A percentile compares a stretch with the other conserved stretches of the same genome.
phyloP scores from a whole-genome alignment of 306 rosid species.

The Quercus wislizeni region DNA sequence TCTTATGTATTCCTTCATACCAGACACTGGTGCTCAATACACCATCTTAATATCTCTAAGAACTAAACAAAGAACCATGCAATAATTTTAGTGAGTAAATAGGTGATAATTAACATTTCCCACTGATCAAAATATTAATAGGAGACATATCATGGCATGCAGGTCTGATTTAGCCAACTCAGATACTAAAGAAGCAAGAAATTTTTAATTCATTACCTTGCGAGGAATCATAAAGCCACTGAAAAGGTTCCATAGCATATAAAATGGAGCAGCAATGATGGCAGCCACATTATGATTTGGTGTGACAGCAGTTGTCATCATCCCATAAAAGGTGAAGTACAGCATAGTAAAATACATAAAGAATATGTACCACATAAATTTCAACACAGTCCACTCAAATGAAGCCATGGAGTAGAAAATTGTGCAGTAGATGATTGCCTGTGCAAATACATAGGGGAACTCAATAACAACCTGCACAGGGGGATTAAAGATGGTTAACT shows the following conservation, averaged over 20 bases:
- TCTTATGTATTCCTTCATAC: not conserved
- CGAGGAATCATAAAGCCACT: slow-evolving; percentile 99
- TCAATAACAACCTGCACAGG: slow-evolving; percentile 78
- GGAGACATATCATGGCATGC: not conserved
- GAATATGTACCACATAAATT: slow-evolving; percentile 87
- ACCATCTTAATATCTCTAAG: not conserved
- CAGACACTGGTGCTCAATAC: not conserved
- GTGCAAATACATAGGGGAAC: slow-evolving; percentile 92
- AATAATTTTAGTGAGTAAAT: not conserved
- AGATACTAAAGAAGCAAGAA: slow-evolving; percentile 8
- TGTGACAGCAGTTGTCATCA: slow-evolving; percentile 98
- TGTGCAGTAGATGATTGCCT: slow-evolving; percentile 72
- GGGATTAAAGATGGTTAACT: slow-evolving; percentile 18
- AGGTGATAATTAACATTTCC: not conserved
- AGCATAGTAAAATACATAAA: slow-evolving; percentile 94
- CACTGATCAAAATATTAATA: not conserved
- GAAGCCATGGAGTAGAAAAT: slow-evolving; percentile 86
- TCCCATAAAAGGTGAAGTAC: slow-evolving; percentile 95
- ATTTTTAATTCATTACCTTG: slow-evolving; percentile 55
- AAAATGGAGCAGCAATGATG: slow-evolving; percentile 91
- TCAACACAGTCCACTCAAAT: slow-evolving; percentile 73
- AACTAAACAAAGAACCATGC: not conserved
- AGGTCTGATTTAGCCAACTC: slow-evolving; percentile 5
- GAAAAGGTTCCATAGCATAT: slow-evolving; percentile 99
- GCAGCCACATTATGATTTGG: slow-evolving; percentile 97